Evolutionary conservation across 2,329 filamentous ascomycete genomes (phyloP).

Genomic region (Drechmeria coniospora): DNA sequence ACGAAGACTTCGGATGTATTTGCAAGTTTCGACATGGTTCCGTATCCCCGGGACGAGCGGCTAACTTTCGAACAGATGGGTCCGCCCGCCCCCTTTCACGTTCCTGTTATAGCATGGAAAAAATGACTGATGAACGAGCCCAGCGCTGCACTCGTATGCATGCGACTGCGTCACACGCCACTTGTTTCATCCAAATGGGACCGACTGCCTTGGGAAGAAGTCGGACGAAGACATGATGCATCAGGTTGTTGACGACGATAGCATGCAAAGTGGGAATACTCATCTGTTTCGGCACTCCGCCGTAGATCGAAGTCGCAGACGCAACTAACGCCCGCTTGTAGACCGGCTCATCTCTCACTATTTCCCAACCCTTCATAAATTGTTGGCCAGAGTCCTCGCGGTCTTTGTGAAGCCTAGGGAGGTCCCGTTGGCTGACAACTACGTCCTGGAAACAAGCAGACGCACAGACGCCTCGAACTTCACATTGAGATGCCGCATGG

Average conservation of each 20-base stretch:
- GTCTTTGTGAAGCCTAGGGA: constrained; percentile 37
- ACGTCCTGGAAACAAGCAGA: constrained; percentile 37
- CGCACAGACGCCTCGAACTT: constrained; percentile 32
- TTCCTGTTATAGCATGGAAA: background rate
- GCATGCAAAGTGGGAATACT: constrained; percentile 39
- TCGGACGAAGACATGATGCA: constrained; percentile 52
- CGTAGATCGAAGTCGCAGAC: background rate
- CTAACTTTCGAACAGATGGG: constrained; percentile 13
- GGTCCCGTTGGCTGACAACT: constrained; percentile 42
- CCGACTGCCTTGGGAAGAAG: constrained; percentile 38
- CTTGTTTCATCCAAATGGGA: constrained; percentile 51
- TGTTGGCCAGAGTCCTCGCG: constrained; percentile 29
- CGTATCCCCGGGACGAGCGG: too few species aligned
- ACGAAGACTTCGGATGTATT: constrained; percentile 40
- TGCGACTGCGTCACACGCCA: constrained; percentile 55
- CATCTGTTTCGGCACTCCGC: background rate
- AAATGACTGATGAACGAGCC: constrained; percentile 6
- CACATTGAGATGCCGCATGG: constrained; percentile 43
- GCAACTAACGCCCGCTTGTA: constrained; percentile 13
- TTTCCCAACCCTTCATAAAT: constrained; percentile 32
- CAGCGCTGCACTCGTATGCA: constrained; percentile 47
- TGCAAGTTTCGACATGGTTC: too few species aligned
- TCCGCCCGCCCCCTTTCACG: constrained; percentile 6
- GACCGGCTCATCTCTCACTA: constrained; percentile 46
- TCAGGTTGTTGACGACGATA: constrained; percentile 52